Evolutionary conservation across 2,329 filamentous ascomycete genomes (phyloP), one percentile per base, ranked within the genome.

Genomic region (Ophiocordyceps unilateralis): DNA sequence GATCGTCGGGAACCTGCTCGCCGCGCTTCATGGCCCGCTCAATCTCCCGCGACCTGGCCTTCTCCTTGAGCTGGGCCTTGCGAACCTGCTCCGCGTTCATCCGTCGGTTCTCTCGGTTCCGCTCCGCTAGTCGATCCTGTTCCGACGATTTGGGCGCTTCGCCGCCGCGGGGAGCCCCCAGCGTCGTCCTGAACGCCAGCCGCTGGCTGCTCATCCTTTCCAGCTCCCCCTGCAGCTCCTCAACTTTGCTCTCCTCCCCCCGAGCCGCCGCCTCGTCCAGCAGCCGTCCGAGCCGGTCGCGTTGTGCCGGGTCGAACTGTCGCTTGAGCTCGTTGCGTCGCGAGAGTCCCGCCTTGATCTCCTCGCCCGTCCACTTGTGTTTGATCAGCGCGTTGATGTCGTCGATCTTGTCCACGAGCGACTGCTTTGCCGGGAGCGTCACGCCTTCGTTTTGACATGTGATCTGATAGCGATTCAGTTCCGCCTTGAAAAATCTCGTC

Each of bases 81-180:
- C 89, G 84, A n/a, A 96, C 83, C 40, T 83, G 80, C 57, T 94
- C 84, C n/a, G 76, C 74, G 55, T 95, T 95, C 51, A 80, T 73
- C 45, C 80, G 78, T 47, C 89, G 80, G 61, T 94, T 95, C 55
- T 83, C 77, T 23, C 76, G 70, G 61, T 98, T 98, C 50, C 94
- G 70, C 54, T 82, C 74, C 0, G 84, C 83, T 21, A 96, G 72
- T 23, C 83, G 80, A 49, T 93, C 85, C 58, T 89, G 85, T 58
- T 93, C 82, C 28, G 72, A 67, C 9, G 70, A 66, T 44, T 62
- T 62, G 39, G 66, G 57, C n/a, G 60, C 57, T 46, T 64, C 54
- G 22, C 70, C 65, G 48, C 72, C 71, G 24, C 36, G 19, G 19
- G 60, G 55, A 22, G 66, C 57, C 28, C 69, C 68, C 34, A 83